Evolutionary conservation across 441 rosid genomes (phyloP).

Genomic region (Monsonia emarginata): DNA sequence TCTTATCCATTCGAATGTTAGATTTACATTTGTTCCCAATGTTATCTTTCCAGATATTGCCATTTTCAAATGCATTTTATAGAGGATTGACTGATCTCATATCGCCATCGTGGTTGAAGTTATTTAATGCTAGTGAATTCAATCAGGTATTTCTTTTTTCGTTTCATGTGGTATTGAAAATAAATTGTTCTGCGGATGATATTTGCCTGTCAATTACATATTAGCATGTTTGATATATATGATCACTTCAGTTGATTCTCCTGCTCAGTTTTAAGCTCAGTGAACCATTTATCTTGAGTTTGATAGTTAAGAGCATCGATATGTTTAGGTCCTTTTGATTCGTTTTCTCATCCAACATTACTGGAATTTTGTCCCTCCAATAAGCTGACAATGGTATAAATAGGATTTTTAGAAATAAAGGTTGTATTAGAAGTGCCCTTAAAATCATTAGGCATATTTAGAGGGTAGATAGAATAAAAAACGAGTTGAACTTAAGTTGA

Average conservation of each 20-base stretch:
- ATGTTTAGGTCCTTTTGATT: background rate
- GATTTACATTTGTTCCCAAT: conserved; percentile 18
- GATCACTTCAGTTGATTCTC: background rate
- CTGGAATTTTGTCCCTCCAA: background rate
- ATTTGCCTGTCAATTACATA: background rate
- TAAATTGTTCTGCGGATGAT: background rate
- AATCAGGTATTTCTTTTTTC: conserved; percentile 57
- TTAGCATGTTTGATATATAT: background rate
- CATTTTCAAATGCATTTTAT: conserved; percentile 91
- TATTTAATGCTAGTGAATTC: conserved; percentile 87
- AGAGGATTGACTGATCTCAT: conserved; percentile 83
- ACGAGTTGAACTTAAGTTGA: background rate
- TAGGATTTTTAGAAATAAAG: background rate
- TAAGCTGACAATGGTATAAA: background rate
- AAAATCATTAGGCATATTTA: background rate
- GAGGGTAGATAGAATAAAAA: background rate
- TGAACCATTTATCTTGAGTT: background rate
- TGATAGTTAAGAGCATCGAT: background rate
- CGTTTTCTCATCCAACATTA: background rate
- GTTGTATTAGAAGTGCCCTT: background rate
- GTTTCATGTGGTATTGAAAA: background rate
- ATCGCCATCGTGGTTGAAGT: conserved; percentile 83
- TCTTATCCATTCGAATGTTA: conserved; percentile 7
- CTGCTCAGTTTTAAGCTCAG: background rate
- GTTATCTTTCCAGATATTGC: conserved; percentile 60